Conservation (phyloP, 371 early-diverging fungal species). For the Lichtheimia hyalospora region DNA sequence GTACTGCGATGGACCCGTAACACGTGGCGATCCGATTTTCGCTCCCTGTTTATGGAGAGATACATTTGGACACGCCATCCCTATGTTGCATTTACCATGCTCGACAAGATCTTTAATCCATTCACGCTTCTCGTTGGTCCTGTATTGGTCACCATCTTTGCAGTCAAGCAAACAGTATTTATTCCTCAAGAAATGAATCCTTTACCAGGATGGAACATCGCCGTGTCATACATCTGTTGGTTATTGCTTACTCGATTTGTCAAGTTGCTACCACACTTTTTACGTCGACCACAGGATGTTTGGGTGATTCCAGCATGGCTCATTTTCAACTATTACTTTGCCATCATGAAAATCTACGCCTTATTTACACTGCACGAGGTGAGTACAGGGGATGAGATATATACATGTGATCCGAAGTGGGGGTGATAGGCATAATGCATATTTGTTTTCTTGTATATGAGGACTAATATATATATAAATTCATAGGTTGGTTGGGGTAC, state of each 20-base stretch:
- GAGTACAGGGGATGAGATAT: not conserved
- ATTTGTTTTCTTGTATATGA: too few relatives aligned
- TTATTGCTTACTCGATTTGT: conserved; percentile 58
- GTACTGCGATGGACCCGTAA: conserved; percentile 73
- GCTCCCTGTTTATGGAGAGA: conserved; percentile 65
- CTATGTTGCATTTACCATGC: conserved; percentile 72
- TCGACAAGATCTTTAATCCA: conserved; percentile 75
- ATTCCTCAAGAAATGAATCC: conserved; percentile 13
- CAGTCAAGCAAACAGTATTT: conserved; percentile 19
- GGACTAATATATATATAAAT: not conserved
- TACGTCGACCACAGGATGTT: conserved; percentile 61
- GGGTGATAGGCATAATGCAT: too few relatives aligned
- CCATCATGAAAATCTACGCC: conserved; percentile 64
- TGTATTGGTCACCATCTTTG: conserved; percentile 53
- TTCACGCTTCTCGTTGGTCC: conserved; percentile 69
- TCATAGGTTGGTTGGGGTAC: conserved; percentile 61
- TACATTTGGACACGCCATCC: conserved; percentile 66
- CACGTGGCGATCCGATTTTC: conserved; percentile 72
- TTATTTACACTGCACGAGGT: conserved; percentile 64
- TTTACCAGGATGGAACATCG: conserved; percentile 51
- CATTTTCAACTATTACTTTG: conserved; percentile 67
- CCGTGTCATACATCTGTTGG: conserved; percentile 59
- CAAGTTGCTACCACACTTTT: conserved; percentile 63
- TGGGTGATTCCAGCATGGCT: conserved; percentile 62
- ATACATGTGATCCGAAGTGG: not conserved